These are phyloP conservation scores for Stachybotrys chartarum DNA, from an alignment of 2,329 filamentous ascomycete genomes.

Conservation along the genomic window DNA sequence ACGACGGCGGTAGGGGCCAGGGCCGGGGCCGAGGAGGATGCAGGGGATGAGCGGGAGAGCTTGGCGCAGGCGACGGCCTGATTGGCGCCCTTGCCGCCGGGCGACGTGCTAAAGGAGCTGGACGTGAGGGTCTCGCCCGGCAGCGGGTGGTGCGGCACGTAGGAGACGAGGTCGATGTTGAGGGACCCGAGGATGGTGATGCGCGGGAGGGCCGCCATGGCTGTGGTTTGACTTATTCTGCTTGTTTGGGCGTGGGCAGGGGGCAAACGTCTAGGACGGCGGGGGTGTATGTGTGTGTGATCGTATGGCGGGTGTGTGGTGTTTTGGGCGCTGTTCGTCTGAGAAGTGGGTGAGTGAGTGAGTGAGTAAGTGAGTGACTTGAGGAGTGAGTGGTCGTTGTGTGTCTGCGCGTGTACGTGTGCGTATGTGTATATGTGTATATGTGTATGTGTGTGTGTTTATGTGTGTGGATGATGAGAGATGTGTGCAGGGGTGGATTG, in stretches of 20 bases:
- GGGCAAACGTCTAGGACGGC: no score
- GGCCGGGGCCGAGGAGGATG: conserved; percentile 25
- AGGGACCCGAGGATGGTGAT: conserved; percentile 89
- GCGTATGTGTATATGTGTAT: neutral
- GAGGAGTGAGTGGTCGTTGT: neutral
- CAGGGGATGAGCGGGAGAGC: conserved; percentile 52
- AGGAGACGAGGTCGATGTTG: conserved; percentile 88
- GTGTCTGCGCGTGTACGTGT: neutral
- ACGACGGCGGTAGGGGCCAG: conserved; percentile 31
- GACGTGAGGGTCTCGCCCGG: conserved; percentile 85
- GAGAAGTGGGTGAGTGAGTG: no score
- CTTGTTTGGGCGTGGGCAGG: neutral
- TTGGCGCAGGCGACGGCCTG: conserved; percentile 86
- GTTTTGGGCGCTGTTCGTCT: no score
- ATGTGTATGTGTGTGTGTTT: neutral
- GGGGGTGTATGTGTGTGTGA: no score
- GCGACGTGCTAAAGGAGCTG: conserved; percentile 68
- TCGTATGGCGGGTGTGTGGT: no score
- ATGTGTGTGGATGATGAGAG: neutral
- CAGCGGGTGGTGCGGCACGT: conserved; percentile 73
- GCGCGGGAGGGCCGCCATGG: conserved; percentile 21
- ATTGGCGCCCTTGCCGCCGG: conserved; percentile 92
- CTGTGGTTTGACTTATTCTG: neutral
- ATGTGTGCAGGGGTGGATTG: neutral
- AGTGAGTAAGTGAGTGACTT: no score